Evolutionary conservation across 768 basidiomycete species (phyloP).

Genomic region (Pleurotus platypus): DNA sequence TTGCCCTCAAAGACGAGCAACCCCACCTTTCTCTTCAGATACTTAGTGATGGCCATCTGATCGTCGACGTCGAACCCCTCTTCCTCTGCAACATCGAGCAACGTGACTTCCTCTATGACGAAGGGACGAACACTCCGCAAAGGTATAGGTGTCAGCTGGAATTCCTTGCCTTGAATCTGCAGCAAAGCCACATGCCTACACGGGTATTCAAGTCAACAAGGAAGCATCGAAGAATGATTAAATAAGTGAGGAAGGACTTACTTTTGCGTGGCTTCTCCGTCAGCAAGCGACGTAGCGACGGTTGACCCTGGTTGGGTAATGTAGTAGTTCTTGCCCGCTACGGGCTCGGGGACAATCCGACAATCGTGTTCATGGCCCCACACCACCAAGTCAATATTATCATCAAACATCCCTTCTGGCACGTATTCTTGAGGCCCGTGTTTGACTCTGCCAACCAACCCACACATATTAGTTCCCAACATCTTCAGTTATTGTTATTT

Average conservation of each 20-base stretch:
- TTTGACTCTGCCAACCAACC: conserved; percentile 59
- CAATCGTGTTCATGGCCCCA: conserved; percentile 99
- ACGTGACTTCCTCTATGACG: conserved; percentile 75
- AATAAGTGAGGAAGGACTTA: conserved; percentile 26
- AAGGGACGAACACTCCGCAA: conserved; percentile 94
- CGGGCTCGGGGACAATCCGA: conserved; percentile 84
- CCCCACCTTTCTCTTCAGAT: conserved; percentile 64
- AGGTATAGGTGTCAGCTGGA: conserved; percentile 79
- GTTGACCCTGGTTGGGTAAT: conserved; percentile 95
- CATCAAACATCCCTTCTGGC: conserved; percentile 96
- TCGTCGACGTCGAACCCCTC: conserved; percentile 75
- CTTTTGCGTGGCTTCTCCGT: conserved; percentile 93
- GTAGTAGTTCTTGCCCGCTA: conserved; percentile 87
- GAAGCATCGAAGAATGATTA: background rate
- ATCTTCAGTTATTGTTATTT: too few relatives aligned
- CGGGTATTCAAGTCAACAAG: background rate
- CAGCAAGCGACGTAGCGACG: conserved; percentile 90
- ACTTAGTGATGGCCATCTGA: conserved; percentile 81
- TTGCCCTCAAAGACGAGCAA: background rate
- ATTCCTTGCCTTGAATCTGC: conserved; percentile 84
- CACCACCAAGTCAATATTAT: conserved; percentile 87
- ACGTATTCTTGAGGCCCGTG: conserved; percentile 94
- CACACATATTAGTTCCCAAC: background rate
- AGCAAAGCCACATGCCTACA: conserved; percentile 87
- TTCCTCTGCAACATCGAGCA: conserved; percentile 77